Evolutionary conservation across 169 alveolate genomes (phyloP), one percentile per base, ranked within the genome.

Genomic region (Nephromyces sp.): DNA sequence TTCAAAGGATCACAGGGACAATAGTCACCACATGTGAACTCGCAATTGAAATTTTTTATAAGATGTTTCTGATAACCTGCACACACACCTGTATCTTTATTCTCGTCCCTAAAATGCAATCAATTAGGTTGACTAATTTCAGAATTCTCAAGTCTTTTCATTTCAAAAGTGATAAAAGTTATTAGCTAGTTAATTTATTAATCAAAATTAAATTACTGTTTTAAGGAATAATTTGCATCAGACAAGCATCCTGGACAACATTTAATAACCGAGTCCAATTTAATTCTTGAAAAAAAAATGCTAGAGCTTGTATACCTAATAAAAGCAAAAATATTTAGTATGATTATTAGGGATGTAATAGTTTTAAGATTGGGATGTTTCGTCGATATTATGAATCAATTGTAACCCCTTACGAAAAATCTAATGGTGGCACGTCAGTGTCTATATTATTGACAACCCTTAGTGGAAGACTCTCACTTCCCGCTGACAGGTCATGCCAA

Each of bases 401-500:
- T 15, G 57, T 43, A n/a, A 15, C n/a, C n/a, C 57, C 85, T 61
- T 81, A 86, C 32, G 92, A 82, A 68, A 86, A 86, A 34, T 76
- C 90, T 79, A 82, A 75, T 27, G 92, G 92, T 8, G 92, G 92
- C 21, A 67, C 68, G 4, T 70, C 68, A 29, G 67, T 61, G 80
- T 86, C 92, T 22, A 86, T 87, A n/a, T 52, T 57, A 73, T 86
- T 86, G 30, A 74, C 82, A 24, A 84, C 92, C 2, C 87, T 87
- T 0, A 86, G 80, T 5, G 90, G 88, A 66, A 82, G 75, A 0
- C 52, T 61, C 67, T 86, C 92, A 30, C 79, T 65, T 2, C 92
- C 92, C 43, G 86, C 90, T 22, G 88, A 82, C 28, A 86, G 69
- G 66, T 86, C 92, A 65, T 70, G 83, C 74, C 85, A 85, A 0